Base-by-base conservation (phyloP, 805 yeast species). In the Candida verbasci region DNA sequence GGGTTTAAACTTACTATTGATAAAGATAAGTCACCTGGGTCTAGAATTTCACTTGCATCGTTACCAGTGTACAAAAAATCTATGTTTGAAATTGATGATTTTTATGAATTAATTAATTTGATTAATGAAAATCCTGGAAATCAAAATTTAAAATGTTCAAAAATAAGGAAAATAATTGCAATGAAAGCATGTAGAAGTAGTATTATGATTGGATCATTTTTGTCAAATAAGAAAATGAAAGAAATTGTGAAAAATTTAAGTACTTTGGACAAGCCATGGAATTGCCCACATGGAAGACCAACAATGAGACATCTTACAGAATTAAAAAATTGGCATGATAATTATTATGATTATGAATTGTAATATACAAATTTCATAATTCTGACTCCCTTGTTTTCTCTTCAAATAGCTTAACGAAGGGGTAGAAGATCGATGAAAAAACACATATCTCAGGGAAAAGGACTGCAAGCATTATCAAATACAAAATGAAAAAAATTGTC, bases 261-360 rank as follows among this genome's bases (percentile, higher is more conserved):
- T 9, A 63, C 56, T 0, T 65, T 93, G 25, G 89, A 87, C 43
- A 86, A 86, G 53, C 99, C 99, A 0, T 93, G 99, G 98, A 83
- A 82, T 48, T 80, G 88, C 52, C 99, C 99, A 0, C 99, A 93
- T 60, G 98, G 99, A 0, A 67, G 99, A 44, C 99, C 98, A 0
- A 93, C 99, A 1, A 79, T 93, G 83, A 72, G 98, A 38, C 97
- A 91, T 58, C 65, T 91, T 40, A 76, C 81, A 41, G 87, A 85
- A 38, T 51, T 82, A 22, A 47, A 53, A 16, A 37, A 45, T 15
- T 43, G 46, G 46, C 35, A 38, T 27, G 16, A 37, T 16, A 43
- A 37, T 18, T 40, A 15, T 22, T n/a, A 35, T 15, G 57, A 53
- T 35, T 53, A 52, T 38, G 33, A 34, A 20, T 17, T 41, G 29